Base-by-base conservation (phyloP, 176 grass and related monocot species). In the Hyparrhenia diplandra region DNA sequence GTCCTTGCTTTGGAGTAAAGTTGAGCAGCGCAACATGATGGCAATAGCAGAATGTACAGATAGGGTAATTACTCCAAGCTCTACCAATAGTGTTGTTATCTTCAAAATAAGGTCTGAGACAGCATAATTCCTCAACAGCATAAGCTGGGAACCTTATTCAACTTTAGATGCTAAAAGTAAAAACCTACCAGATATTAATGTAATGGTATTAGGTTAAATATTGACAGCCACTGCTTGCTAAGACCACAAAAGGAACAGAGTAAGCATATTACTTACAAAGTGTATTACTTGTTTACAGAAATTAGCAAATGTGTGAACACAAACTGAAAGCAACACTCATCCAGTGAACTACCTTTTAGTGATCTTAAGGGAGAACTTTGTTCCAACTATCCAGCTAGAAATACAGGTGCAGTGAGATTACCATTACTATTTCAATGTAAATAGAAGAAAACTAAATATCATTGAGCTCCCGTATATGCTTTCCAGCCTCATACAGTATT, bases 371-470 rank as follows among this genome's bases (percentile, higher is more conserved):
- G 27, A 25, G 12, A 30, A 77, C 14, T 45, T 55, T 35, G 49
- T 76, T 68, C 69, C 5, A 5, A 43, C 69, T 77, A 5, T 68
- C 73, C 28, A 70, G 49, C 39, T 34, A 85, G 27, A 77, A 59
- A 60, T 34, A 69, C 77, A 37, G 10, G 32, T 27, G 36, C 39
- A 30, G 42, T 25, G 1, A 72, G 55, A 5, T 63, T 51, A 37
- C 1, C 28, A 47, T 10, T 5, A 61, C 8, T 14, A 43, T 65
- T 59, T 18, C 34, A 29, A 30, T 71, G 25, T 41, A 30, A 84
- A 60, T 17, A 68, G 13, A 73, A 73, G 18, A 51, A 36, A 68
- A 71, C 20, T 70, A 42, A 43, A 70, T 42, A 69, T 63, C 66
- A 20, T 10, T 62, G 28, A 85, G 28, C 20, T 70, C 21, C 28